These are phyloP conservation scores for Saccharomycopsis javanensis DNA, from an alignment of 805 yeast genomes.

Conservation along the genomic window DNA sequence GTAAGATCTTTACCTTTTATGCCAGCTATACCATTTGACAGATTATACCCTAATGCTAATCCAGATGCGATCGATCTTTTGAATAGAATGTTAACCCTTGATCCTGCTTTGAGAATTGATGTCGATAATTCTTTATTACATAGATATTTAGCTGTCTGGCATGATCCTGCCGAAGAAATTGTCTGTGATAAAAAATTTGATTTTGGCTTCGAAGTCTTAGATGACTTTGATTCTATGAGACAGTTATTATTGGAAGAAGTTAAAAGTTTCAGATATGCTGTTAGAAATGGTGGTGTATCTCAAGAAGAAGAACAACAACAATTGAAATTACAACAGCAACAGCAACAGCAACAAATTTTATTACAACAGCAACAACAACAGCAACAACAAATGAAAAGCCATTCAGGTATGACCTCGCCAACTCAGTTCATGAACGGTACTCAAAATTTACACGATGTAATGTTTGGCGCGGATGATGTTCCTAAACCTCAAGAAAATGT, in stretches of 20 bases:
- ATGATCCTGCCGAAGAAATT: conserved; percentile 88
- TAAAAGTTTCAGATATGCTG: conserved; percentile 64
- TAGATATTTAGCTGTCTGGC: conserved; percentile 85
- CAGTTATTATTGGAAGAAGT: conserved; percentile 77
- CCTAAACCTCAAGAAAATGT: conserved; percentile 53
- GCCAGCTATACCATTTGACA: conserved; percentile 64
- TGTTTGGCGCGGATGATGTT: conserved; percentile 29
- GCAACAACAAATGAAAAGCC: conserved; percentile 20
- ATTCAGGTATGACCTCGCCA: conserved; percentile 22
- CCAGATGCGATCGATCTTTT: conserved; percentile 79
- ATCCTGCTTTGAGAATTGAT: conserved; percentile 74
- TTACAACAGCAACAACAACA: conserved; percentile 25
- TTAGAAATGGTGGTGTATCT: conserved; percentile 53
- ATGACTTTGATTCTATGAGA: conserved; percentile 68
- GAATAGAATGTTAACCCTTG: conserved; percentile 72
- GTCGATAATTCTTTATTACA: conserved; percentile 85
- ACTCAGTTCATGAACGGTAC: conserved; percentile 18
- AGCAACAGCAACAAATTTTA: conserved; percentile 20
- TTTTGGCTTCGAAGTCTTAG: conserved; percentile 76
- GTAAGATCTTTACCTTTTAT: conserved; percentile 77
- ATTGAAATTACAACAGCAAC: conserved; percentile 23
- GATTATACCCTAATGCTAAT: conserved; percentile 74
- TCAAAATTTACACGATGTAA: conserved; percentile 17
- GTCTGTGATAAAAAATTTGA: conserved; percentile 74
- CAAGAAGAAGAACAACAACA: conserved; percentile 21